Base-by-base conservation (phyloP, 2,329 filamentous ascomycete genomes). In the Cryphonectria nitschkei region DNA sequence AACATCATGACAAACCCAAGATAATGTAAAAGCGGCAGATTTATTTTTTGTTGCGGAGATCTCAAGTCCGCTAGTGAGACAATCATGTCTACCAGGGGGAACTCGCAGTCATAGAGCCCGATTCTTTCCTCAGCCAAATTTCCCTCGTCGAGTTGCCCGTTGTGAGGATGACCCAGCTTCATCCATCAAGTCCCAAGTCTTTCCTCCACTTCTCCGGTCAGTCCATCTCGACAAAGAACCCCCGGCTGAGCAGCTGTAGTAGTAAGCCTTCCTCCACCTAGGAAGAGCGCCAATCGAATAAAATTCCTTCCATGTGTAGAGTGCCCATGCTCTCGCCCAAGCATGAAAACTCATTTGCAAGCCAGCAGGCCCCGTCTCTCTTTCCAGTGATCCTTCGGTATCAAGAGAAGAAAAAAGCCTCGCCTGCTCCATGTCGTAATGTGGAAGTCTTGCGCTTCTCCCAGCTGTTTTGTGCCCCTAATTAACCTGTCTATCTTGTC, bases 401-500 rank as follows among this genome's bases (percentile, higher is more conserved):
- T 70, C 70, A 64, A 72, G 65, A 67, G 67, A 69, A 73, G 16
- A 22, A 63, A 69, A 73, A 69, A 69, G 70, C 70, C 67, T 69
- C 72, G 68, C 70, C 67, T 63, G 70, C 72, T 66, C 65, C 19
- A 39, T 52, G 52, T 68, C 63, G 46, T 72, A 39, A 62, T 67
- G 61, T 71, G 70, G 70, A 73, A 73, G 67, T 66, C 66, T 72
- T 58, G 60, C 68, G 41, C 70, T 66, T 71, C 71, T 71, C 68
- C 70, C 69, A 73, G 60, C 69, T 72, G 69, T 67, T 68, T 68
- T 73, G 69, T 64, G 68, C 56, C 68, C 72, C 61, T 69, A 62
- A 72, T 72, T 73, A 71, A 67, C 72, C 72, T 66, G 70, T 73
- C 70, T 72, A 73, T 73, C 69, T 73, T 72, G 69, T 73, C 72